Evolutionary conservation across 805 yeast species (phyloP), one percentile per base, ranked within the genome.

Genomic region (Lipomyces yamadae): DNA sequence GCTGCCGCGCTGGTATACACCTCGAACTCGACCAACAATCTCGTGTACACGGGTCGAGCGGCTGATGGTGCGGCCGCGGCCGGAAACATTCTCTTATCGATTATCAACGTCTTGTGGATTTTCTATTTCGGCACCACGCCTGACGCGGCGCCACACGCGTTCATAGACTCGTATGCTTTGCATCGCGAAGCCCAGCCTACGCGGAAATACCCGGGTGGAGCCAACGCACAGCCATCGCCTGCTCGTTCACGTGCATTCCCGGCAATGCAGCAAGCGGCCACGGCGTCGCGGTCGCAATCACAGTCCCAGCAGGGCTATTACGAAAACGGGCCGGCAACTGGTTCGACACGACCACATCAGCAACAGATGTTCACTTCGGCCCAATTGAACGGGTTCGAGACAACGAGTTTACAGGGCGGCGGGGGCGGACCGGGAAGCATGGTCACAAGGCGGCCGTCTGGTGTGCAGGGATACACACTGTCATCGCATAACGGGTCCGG

Each of bases 111-210:
- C 58, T 79, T 90, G 67, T 95, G 97, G 97, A 82, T 94, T 56
- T 81, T 92, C 67, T 93, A 92, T 78, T 91, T 89, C 76, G 98
- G 98, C 35, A 89, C 96, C 32, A 94, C 94, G 68, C 90, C 91
- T 62, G 90, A 90, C 61, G 88, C 96, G n/a, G 94, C 97, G 42
- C 81, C 91, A 8, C 92, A 91, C 76, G 87, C 89, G 74, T 90
- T 88, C 81, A 84, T 94, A 63, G 97, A 92, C 80, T 89, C 95
- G 2, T 92, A 89, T 73, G 67, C 70, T 4, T 52, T 68, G n/a
- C 61, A 48, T 30, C 33, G 55, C 8, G 62, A 60, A 15, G 30
- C 42, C 34, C 30, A 37, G 29, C 30, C 39, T 11, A 37, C 52
- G 3, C 15, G 56, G 30, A 57, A 60, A 32, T 57, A 34, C 53